Evolutionary conservation across 2,329 filamentous ascomycete species (phyloP), one percentile per base, ranked within the genome.

Genomic region (Claviceps pazoutovae): DNA sequence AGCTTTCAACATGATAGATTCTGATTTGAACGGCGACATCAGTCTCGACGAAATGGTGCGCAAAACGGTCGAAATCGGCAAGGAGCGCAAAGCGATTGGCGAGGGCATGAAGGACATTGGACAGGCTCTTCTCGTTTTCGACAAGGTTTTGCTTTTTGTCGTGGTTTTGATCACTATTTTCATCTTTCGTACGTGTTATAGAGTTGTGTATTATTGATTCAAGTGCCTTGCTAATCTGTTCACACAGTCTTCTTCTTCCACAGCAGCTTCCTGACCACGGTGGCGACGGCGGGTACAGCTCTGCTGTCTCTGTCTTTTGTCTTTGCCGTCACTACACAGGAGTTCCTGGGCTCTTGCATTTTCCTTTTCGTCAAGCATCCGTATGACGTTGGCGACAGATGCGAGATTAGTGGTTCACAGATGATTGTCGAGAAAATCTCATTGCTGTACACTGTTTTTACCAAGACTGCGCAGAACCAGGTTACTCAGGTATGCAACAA

Each of bases 321-420:
- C 59, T 97, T 98, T 66, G 84, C 90, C 23, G 84, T 85, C 52
- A 96, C 90, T 1, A 84, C 85, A 3, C 90, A 96, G 68, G 93
- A 98, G 68, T 86, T 98, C 56, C 79, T 98, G n/a, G 91, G 91
- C 62, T 96, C 90, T 39, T 97, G 91, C 72, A 95, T 98, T 62
- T 98, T 98, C 73, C 73, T 98, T 1, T 98, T 98, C 62, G 88
- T 97, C 73, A 98, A 98, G 74, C 93, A 98, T 66, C 91, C 93
- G 0, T 97, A 86, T 66, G 93, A 98, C 64, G 89, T 97, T 21
- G 90, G 91, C 55, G 93, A 98, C 66, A 84, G 93, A 26, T 87
- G 97, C 44, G 89, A 96, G 60, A 85, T 97, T 56, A 71, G 66
- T 50, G 74, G 74, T 16, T 76, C 83, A 57, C 76, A 82, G 59